Percentiles rank a stretch among this genome's conserved stretches.
These are phyloP conservation scores for Colletotrichum filicis DNA, from an alignment of 2,329 filamentous ascomycete genomes.

Conservation along the genomic window DNA sequence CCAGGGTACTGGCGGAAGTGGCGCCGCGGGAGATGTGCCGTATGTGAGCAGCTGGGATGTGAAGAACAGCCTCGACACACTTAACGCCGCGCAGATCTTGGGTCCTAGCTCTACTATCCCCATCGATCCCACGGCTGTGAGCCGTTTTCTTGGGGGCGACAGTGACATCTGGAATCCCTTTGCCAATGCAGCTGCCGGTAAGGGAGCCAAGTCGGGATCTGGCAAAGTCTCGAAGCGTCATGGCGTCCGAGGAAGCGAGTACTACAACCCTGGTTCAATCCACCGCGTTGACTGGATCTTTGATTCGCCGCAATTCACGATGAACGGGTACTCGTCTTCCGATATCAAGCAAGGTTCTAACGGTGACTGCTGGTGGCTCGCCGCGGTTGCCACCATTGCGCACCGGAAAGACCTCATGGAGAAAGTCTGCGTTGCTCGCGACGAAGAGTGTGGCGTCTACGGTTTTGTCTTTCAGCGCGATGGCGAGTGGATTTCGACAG, in stretches of 20 bases:
- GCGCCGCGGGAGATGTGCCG: slow-evolving; percentile 12
- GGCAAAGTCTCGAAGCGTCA: slow-evolving; percentile 2
- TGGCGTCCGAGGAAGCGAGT: slow-evolving; percentile 32
- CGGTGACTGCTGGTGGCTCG: slow-evolving; percentile 81
- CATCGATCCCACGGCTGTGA: slow-evolving; percentile 36
- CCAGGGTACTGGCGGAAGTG: slow-evolving; percentile 4
- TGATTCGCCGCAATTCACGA: slow-evolving; percentile 51
- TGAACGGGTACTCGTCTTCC: slow-evolving; percentile 52
- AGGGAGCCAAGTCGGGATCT: neutral
- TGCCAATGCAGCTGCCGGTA: neutral
- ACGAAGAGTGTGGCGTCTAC: slow-evolving; percentile 77
- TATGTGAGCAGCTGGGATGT: slow-evolving; percentile 37
- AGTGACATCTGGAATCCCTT: neutral
- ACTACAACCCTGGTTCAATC: slow-evolving; percentile 48
- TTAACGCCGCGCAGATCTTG: slow-evolving; percentile 38
- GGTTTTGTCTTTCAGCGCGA: slow-evolving; percentile 79
- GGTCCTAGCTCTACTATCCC: slow-evolving; percentile 36
- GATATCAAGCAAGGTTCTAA: slow-evolving; percentile 58
- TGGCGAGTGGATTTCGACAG: slow-evolving; percentile 77
- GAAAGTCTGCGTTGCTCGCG: slow-evolving; percentile 72
- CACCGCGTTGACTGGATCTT: slow-evolving; percentile 58
- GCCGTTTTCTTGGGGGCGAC: slow-evolving; percentile 35
- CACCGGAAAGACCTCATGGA: slow-evolving; percentile 74
- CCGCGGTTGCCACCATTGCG: slow-evolving; percentile 74
- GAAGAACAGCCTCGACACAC: slow-evolving; percentile 39